Base-by-base conservation (phyloP, 768 basidiomycete species). In the Lactifluus hygrophoroides region DNA sequence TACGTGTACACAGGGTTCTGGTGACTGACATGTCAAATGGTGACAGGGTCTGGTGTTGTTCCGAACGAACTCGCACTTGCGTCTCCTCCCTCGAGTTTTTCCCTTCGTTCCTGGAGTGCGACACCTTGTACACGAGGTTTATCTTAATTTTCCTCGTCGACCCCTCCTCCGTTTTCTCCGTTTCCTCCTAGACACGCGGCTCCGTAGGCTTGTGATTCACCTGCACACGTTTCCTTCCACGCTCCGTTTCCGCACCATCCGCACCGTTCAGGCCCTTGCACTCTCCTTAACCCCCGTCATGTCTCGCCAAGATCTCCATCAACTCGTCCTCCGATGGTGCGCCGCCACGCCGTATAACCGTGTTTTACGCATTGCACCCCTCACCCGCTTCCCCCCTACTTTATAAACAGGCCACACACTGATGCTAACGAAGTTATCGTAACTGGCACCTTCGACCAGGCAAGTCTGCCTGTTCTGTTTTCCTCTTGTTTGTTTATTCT, bases 381-480 rank as follows among this genome's bases (percentile, higher is more conserved):
- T 25, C 17, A 16, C 43, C 44, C 16, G 1, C 28, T 9, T 13
- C 3, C 16, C 3, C 16, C 47, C 19, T n/a, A 11, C 40, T 40
- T 52, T 53, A 56, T n/a, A 64, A 59, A 64, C 48, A 64, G 64
- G 64, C 64, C 64, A 19, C 32, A 57, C 43, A 45, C 46, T 2
- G 57, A 64, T 42, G 64, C 64, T 13, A 57, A 63, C 14, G 61
- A 64, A 43, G 64, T 63, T 37, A 51, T 57, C 10, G 64, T 64
- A 34, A 63, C 64, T 40, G 64, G 64, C 16, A 64, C 64, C 11
- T 64, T 64, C 43, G 64, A 64, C 64, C 35, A 63, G 61, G 64
- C 61, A 57, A 64, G 64, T 63, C 47, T 34, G 23, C 47, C 44
- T 7, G n/a, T 17, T 25, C 47, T 34, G 3, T 45, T 23, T 19